Conservation (phyloP, 192 early-diverging fungal genomes). For the Coemansia biformis region DNA sequence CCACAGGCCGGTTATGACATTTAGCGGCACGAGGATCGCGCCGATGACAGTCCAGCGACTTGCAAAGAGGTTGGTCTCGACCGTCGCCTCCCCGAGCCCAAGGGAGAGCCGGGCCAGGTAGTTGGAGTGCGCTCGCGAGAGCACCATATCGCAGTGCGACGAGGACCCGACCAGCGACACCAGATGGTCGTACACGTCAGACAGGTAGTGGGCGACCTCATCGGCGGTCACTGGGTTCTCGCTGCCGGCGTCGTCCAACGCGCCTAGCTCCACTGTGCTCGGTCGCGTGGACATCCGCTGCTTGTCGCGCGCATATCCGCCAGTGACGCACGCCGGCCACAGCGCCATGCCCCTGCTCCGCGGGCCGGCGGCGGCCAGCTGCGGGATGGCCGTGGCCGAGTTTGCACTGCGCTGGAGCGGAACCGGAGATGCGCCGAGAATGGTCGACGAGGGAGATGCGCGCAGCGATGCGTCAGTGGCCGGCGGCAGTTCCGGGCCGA, state of each 20-base stretch:
- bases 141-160: conserved; percentile 65
- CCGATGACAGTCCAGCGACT: conserved; percentile 80
- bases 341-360: conserved; percentile 5
- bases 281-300: conserved; percentile 13
- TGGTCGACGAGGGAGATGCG: background rate
- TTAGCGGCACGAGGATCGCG: conserved; percentile 82
- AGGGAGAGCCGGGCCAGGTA: conserved; percentile 66
- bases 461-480: conserved; percentile 2
- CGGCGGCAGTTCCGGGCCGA: conserved; percentile 4
- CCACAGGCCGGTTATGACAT: conserved; percentile 73
- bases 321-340: conserved; percentile 14
- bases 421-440: background rate
- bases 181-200: conserved; percentile 76
- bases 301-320: conserved; percentile 6
- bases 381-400: conserved; percentile 9
- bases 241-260: conserved; percentile 1
- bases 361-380: conserved; percentile 6
- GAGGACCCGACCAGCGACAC: conserved; percentile 61
- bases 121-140: conserved; percentile 67
- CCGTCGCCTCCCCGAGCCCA: conserved; percentile 61
- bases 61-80: conserved; percentile 77
- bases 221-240: conserved; percentile 14
- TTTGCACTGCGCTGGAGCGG: conserved; percentile 5
- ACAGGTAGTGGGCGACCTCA: conserved; percentile 66
- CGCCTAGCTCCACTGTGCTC: conserved; percentile 17